A percentile compares a stretch with the other conserved stretches of the same genome.
Conservation (phyloP, 805 yeast species). For the Candida andamanensis region DNA sequence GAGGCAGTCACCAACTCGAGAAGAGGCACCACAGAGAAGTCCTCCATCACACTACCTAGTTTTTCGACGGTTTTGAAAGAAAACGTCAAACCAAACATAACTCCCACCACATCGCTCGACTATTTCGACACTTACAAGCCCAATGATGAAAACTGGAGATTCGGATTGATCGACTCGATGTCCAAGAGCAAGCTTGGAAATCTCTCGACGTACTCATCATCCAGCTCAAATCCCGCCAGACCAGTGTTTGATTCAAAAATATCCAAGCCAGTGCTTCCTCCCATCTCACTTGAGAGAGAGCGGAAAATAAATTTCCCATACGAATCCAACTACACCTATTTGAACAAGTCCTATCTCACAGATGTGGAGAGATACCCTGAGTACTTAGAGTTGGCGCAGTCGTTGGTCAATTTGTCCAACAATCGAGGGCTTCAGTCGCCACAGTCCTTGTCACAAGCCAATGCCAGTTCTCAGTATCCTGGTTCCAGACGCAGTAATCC, state of each 20-base stretch:
- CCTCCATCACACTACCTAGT: slow-evolving; percentile 27
- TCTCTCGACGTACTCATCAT: slow-evolving; percentile 3
- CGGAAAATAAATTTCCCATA: slow-evolving; percentile 47
- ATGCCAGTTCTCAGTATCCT: not conserved
- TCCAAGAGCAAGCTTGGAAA: slow-evolving; percentile 13
- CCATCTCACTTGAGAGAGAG: slow-evolving; percentile 17
- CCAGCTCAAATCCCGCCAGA: slow-evolving; percentile 11
- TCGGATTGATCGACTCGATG: slow-evolving; percentile 33
- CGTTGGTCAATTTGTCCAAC: slow-evolving; percentile 31
- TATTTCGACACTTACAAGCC: slow-evolving; percentile 43
- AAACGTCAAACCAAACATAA: slow-evolving; percentile 18
- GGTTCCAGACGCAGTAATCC: not conserved
- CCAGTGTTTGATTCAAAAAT: slow-evolving; percentile 38
- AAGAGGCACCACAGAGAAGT: slow-evolving; percentile 3
- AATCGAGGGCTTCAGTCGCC: too few relatives aligned
- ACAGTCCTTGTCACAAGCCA: too few relatives aligned
- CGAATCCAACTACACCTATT: slow-evolving; percentile 48
- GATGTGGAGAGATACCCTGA: slow-evolving; percentile 48
- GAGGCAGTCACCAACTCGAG: too few relatives aligned
- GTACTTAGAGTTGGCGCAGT: slow-evolving; percentile 43
- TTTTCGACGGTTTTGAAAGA: slow-evolving; percentile 26
- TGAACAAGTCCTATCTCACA: slow-evolving; percentile 42
- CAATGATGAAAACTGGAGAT: slow-evolving; percentile 41
- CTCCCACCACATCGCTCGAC: slow-evolving; percentile 40
- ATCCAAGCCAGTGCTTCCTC: slow-evolving; percentile 17